Conservation (phyloP, 768 basidiomycete genomes). For the Pleurotus cornucopiae region DNA sequence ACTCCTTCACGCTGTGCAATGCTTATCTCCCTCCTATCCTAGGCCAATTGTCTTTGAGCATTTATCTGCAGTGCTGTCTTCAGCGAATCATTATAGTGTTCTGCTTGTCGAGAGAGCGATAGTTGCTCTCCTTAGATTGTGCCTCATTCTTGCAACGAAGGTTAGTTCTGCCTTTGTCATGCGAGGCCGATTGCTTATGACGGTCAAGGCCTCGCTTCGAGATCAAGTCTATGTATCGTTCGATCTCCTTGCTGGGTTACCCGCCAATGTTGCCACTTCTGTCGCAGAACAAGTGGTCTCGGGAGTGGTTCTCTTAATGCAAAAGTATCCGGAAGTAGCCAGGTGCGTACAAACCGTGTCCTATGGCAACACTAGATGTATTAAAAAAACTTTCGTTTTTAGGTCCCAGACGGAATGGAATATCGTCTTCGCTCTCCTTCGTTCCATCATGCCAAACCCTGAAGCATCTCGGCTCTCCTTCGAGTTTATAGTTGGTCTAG, state of each 20-base stretch:
- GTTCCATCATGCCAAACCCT: constrained; percentile 79
- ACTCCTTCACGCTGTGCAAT: constrained; percentile 1
- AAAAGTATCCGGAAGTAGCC: constrained; percentile 70
- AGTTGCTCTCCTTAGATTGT: constrained; percentile 82
- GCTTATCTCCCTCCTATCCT: not conserved
- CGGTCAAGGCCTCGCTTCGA: constrained; percentile 63
- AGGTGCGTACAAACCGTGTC: constrained; percentile 34
- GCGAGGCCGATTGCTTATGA: constrained; percentile 6
- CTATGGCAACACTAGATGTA: not conserved
- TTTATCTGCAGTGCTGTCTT: constrained; percentile 72
- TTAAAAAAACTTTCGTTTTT: not conserved
- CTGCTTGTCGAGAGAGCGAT: constrained; percentile 93
- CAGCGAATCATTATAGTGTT: constrained; percentile 79
- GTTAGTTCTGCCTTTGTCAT: constrained; percentile 33
- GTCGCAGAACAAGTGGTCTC: constrained; percentile 91
- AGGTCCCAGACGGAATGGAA: constrained; percentile 97
- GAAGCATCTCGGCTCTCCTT: constrained; percentile 87
- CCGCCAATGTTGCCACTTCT: constrained; percentile 68
- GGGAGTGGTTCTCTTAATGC: constrained; percentile 77
- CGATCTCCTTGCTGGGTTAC: constrained; percentile 81
- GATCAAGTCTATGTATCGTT: constrained; percentile 96
- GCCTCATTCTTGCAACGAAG: constrained; percentile 74
- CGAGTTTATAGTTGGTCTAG: constrained; percentile 66
- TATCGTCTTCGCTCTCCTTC: constrained; percentile 81
- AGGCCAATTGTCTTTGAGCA: constrained; percentile 98